Conservation (phyloP, 2,329 filamentous ascomycete genomes). For the Amylocarpus encephaloides region DNA sequence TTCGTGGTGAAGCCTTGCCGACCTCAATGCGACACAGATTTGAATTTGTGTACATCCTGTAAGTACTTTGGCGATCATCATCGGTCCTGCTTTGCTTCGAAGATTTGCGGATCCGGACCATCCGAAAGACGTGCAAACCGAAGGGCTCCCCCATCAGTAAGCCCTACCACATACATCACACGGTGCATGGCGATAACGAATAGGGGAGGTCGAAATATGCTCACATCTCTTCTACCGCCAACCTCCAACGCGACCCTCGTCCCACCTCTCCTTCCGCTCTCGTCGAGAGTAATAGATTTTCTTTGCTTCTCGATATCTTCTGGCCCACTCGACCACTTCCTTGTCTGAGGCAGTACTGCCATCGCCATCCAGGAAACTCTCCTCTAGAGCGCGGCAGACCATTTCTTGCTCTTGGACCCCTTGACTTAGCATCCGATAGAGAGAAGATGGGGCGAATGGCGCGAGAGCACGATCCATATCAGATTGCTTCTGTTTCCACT, state of each 20-base stretch:
- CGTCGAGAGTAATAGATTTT: conserved; percentile 71
- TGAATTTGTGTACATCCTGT: not conserved
- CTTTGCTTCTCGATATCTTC: conserved; percentile 72
- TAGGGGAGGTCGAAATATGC: not conserved
- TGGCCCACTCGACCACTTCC: conserved; percentile 80
- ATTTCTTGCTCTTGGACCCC: conserved; percentile 76
- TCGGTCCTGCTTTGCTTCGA: not conserved
- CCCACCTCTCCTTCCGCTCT: conserved; percentile 90
- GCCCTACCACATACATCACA: conserved; percentile 1
- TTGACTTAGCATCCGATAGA: conserved; percentile 76
- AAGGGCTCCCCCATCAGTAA: not conserved
- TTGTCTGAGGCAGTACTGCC: conserved; percentile 62
- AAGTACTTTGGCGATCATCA: not conserved
- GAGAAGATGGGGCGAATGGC: conserved; percentile 76
- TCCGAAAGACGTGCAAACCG: not conserved
- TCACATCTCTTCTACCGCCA: conserved; percentile 59
- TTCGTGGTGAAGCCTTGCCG: too few relatives aligned
- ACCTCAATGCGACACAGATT: not conserved
- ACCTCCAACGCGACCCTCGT: conserved; percentile 88
- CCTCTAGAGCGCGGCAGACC: conserved; percentile 77
- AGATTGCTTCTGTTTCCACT: conserved; percentile 81
- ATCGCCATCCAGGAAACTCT: conserved; percentile 68
- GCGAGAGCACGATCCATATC: conserved; percentile 82
- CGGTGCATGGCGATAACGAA: conserved; percentile 2
- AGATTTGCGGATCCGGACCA: not conserved